Conservation (phyloP, 371 early-diverging fungal species). For the Saksenaea vasiformis region DNA sequence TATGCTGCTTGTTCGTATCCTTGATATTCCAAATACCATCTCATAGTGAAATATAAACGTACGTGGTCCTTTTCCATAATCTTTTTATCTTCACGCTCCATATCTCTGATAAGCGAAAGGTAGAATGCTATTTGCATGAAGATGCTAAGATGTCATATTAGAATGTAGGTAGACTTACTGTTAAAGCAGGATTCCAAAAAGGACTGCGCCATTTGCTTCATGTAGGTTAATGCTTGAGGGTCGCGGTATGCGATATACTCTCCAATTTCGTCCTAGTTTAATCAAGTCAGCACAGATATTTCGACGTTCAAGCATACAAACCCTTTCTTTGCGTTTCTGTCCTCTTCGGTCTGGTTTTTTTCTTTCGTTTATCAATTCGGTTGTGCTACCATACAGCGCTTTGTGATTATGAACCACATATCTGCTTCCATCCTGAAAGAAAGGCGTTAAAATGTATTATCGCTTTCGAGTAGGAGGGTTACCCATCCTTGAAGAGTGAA, state of each 20-base stretch:
- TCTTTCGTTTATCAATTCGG: conserved; percentile 42
- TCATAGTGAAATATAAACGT: conserved; percentile 36
- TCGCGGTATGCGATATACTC: conserved; percentile 25
- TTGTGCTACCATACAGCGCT: conserved; percentile 45
- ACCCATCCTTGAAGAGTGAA: conserved; percentile 51
- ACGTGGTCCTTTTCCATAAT: conserved; percentile 54
- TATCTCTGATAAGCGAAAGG: conserved; percentile 56
- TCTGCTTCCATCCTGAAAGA: conserved; percentile 39
- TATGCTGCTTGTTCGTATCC: conserved; percentile 22
- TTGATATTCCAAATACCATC: conserved; percentile 44
- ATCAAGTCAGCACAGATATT: neutral
- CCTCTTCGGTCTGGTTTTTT: conserved; percentile 42
- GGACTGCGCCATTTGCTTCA: conserved; percentile 37
- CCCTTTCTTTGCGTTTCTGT: conserved; percentile 34
- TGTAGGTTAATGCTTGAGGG: conserved; percentile 18
- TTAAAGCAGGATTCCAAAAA: conserved; percentile 68
- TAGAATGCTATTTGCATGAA: conserved; percentile 59
- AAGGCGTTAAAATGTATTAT: neutral
- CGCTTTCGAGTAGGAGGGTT: conserved; percentile 8
- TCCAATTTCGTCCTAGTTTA: conserved; percentile 22
- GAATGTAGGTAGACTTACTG: conserved; percentile 33
- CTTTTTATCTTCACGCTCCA: conserved; percentile 59
- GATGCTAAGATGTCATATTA: neutral
- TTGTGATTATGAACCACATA: conserved; percentile 41
- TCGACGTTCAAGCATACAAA: neutral